phyloP scores from a whole-genome alignment of 352 stramenopile species.

The Globisporangium paddicum region DNA sequence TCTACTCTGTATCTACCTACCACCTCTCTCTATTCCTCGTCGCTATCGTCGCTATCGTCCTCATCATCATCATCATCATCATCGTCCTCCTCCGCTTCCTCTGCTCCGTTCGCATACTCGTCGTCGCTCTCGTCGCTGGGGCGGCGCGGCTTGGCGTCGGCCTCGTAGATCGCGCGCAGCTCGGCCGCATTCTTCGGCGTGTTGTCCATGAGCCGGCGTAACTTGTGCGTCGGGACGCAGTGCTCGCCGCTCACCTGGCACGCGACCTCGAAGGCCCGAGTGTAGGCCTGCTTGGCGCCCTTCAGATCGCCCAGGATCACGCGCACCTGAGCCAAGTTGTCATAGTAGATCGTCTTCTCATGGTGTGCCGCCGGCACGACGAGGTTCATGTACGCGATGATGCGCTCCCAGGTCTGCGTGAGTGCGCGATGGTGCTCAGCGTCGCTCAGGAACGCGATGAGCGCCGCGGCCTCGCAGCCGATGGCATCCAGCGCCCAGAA shows the following conservation, averaged over 20 bases:
- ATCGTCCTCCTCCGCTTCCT: not conserved
- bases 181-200: slow-evolving; percentile 57
- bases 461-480: slow-evolving; percentile 45
- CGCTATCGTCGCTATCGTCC: not conserved
- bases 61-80: slow-evolving; percentile 1
- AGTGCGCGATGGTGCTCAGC: slow-evolving; percentile 27
- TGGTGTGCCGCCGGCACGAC: slow-evolving; percentile 60
- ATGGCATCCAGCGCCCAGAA: slow-evolving; percentile 76
- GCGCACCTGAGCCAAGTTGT: slow-evolving; percentile 73
- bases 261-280: slow-evolving; percentile 43
- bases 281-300: slow-evolving; percentile 49
- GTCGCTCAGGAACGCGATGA: slow-evolving; percentile 30
- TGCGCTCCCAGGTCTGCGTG: slow-evolving; percentile 55
- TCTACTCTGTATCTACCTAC: too few relatives aligned
- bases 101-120: slow-evolving; percentile 21
- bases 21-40: not conserved
- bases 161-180: slow-evolving; percentile 52
- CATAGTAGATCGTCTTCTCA: slow-evolving; percentile 85
- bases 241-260: slow-evolving; percentile 57
- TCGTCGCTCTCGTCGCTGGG: slow-evolving; percentile 23
- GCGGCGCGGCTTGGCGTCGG: slow-evolving; percentile 32
- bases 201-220: slow-evolving; percentile 53
- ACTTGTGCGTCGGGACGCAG: slow-evolving; percentile 58
- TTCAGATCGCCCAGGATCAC: slow-evolving; percentile 54
- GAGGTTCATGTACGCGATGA: slow-evolving; percentile 69